Percentiles rank a stretch among this genome's conserved stretches.
Conservation (phyloP, 208 protist species). For the Trypanosoma congolense region DNA sequence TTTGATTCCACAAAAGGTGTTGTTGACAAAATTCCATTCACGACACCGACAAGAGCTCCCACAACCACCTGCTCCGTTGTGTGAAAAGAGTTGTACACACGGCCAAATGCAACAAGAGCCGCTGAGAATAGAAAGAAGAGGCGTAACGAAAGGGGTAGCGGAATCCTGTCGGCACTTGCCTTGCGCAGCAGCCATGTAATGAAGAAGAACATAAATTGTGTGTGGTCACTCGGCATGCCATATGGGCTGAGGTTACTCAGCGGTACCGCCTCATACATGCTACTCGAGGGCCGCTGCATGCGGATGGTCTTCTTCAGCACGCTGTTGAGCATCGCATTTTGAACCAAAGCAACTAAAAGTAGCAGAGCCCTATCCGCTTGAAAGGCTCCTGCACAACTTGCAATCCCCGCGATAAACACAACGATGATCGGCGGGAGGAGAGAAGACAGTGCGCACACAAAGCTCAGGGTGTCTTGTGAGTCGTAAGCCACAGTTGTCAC, state of each 20-base stretch:
- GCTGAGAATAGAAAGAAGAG: slow-evolving; percentile 27
- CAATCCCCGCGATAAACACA: slow-evolving; percentile 52
- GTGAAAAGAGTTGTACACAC: slow-evolving; percentile 78
- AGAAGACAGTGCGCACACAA: slow-evolving; percentile 47
- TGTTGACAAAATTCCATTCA: slow-evolving; percentile 35
- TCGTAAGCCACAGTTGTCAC: slow-evolving; percentile 54
- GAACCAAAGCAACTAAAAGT: slow-evolving; percentile 45
- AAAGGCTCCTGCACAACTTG: slow-evolving; percentile 34
- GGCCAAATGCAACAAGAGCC: slow-evolving; percentile 40
- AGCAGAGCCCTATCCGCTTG: slow-evolving; percentile 38
- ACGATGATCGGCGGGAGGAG: slow-evolving; percentile 58
- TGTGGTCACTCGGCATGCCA: slow-evolving; percentile 76
- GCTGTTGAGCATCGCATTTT: slow-evolving; percentile 44
- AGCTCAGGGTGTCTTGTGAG: slow-evolving; percentile 40
- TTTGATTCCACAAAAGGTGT: slow-evolving; percentile 20
- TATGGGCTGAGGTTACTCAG: slow-evolving; percentile 18
- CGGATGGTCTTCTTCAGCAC: slow-evolving; percentile 34
- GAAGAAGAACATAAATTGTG: slow-evolving; percentile 79
- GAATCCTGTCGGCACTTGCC: background rate
- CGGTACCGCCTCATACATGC: slow-evolving; percentile 24
- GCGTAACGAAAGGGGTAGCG: slow-evolving; percentile 9
- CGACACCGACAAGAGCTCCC: slow-evolving; percentile 37
- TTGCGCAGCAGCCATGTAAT: slow-evolving; percentile 38
- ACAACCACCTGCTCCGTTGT: slow-evolving; percentile 50
- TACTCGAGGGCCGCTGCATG: slow-evolving; percentile 42